These are phyloP conservation scores for Atkinsonella hypoxylon DNA, from an alignment of 2,329 filamentous ascomycete genomes.

Conservation along the genomic window DNA sequence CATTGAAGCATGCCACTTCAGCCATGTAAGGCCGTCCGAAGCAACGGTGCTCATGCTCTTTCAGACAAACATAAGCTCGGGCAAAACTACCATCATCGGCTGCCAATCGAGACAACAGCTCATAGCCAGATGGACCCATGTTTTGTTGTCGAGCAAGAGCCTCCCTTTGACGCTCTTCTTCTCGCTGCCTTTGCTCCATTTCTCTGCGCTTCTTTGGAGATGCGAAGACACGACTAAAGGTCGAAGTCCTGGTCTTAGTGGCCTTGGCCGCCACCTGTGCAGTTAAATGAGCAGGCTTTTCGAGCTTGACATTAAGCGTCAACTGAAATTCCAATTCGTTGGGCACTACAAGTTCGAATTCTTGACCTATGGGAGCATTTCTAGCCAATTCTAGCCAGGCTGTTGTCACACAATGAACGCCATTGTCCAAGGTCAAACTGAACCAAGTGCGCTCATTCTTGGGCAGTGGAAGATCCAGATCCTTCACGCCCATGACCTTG, in stretches of 20 bases:
- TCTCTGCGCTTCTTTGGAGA: conserved; percentile 97
- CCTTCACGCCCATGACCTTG: conserved; percentile 97
- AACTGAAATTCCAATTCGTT: conserved; percentile 98
- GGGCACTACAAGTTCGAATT: conserved; percentile 93
- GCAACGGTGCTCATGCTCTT: conserved; percentile 79
- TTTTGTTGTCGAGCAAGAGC: conserved; percentile 50
- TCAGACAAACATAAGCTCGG: conserved; percentile 83
- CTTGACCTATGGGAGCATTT: conserved; percentile 89
- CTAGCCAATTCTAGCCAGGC: conserved; percentile 87
- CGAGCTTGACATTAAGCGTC: conserved; percentile 88
- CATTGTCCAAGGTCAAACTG: conserved; percentile 94
- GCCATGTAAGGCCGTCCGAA: conserved; percentile 81
- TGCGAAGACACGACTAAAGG: conserved; percentile 84
- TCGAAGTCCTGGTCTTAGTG: conserved; percentile 63
- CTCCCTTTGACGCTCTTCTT: conserved; percentile 62
- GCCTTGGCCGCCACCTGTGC: conserved; percentile 45
- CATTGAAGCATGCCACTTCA: conserved; percentile 93
- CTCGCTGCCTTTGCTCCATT: conserved; percentile 69
- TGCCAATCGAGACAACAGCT: conserved; percentile 74
- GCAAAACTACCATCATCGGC: conserved; percentile 90
- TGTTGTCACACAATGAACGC: conserved; percentile 93
- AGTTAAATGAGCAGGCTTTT: conserved; percentile 57
- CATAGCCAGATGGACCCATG: conserved; percentile 63
- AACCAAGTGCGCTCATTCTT: conserved; percentile 89
- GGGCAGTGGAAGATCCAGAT: conserved; percentile 81